Evolutionary conservation across 176 grass and related monocot genomes (phyloP).

Genomic region (Otatea glauca): DNA sequence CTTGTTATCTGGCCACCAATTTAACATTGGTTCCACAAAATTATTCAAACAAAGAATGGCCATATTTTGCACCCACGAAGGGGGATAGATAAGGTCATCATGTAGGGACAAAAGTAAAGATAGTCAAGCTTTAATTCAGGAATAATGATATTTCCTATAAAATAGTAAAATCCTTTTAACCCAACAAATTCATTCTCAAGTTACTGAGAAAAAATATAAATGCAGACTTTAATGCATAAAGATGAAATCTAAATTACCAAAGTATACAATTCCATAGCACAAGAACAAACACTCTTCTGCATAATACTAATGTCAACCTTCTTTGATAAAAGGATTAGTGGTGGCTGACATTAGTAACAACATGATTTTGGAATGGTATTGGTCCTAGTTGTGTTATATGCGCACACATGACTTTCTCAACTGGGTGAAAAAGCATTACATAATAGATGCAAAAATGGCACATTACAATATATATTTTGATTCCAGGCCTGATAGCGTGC

Average conservation of each 20-base stretch:
- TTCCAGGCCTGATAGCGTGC: slow-evolving; percentile 79
- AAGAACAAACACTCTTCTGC: not conserved
- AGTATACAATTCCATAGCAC: not conserved
- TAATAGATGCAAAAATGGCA: not conserved
- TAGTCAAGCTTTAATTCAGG: not conserved
- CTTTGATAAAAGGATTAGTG: slow-evolving; percentile 2
- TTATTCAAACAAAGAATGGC: slow-evolving; percentile 40
- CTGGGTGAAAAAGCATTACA: not conserved
- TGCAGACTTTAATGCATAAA: not conserved
- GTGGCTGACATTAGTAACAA: not conserved
- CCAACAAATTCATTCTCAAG: too few relatives aligned
- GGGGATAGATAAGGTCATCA: slow-evolving; percentile 56
- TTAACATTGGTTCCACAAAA: slow-evolving; percentile 57
- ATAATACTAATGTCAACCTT: not conserved
- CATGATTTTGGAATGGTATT: not conserved
- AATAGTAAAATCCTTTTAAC: too few relatives aligned
- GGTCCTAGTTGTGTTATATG: slow-evolving; percentile 13
- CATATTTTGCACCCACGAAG: slow-evolving; percentile 46
- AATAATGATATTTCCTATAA: too few relatives aligned
- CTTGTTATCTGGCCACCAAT: slow-evolving; percentile 49
- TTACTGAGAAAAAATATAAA: too few relatives aligned
- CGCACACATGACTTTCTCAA: not conserved
- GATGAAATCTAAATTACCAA: not conserved
- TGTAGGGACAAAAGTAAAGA: not conserved
- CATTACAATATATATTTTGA: not conserved